Evolutionary conservation across 2,329 filamentous ascomycete species (phyloP).

Genomic region (Cryphonectria nitschkei): DNA sequence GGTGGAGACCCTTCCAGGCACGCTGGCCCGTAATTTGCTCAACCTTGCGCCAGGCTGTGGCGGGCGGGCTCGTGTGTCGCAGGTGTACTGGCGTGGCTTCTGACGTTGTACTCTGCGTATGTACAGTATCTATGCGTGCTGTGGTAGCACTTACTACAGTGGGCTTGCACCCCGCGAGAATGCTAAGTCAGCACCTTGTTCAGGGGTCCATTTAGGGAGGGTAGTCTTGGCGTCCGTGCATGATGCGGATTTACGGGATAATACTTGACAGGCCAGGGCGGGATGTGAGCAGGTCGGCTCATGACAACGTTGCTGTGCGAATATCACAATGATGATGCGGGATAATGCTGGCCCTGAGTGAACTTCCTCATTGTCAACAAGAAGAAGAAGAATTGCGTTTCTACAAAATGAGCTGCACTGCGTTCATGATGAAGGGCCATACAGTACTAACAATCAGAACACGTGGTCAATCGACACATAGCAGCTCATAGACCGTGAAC

Average conservation of each 20-base stretch:
- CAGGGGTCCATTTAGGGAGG: neutral
- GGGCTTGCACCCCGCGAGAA: neutral
- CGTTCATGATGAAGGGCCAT: conserved; percentile 74
- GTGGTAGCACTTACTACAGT: neutral
- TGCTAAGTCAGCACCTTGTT: neutral
- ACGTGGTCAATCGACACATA: conserved; percentile 13
- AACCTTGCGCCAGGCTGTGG: conserved; percentile 13
- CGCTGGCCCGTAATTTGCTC: conserved; percentile 12
- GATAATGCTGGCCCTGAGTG: too few relatives aligned
- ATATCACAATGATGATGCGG: too few relatives aligned
- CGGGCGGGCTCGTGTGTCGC: conserved; percentile 2
- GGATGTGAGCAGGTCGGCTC: too few relatives aligned
- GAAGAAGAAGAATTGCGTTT: conserved; percentile 52
- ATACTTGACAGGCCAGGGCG: neutral
- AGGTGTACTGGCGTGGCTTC: neutral
- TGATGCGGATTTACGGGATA: neutral
- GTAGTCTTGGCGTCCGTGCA: neutral
- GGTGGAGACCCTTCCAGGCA: neutral
- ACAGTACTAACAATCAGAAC: conserved; percentile 78
- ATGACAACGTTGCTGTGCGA: too few relatives aligned
- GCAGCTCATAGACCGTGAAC: conserved; percentile 13
- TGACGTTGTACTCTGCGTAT: too few relatives aligned
- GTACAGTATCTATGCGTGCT: neutral
- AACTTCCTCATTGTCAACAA: too few relatives aligned
- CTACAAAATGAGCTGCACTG: conserved; percentile 90